These are phyloP conservation scores for Wickerhamiella kurtzmanii DNA, from an alignment of 805 yeast species.

Conservation along the genomic window DNA sequence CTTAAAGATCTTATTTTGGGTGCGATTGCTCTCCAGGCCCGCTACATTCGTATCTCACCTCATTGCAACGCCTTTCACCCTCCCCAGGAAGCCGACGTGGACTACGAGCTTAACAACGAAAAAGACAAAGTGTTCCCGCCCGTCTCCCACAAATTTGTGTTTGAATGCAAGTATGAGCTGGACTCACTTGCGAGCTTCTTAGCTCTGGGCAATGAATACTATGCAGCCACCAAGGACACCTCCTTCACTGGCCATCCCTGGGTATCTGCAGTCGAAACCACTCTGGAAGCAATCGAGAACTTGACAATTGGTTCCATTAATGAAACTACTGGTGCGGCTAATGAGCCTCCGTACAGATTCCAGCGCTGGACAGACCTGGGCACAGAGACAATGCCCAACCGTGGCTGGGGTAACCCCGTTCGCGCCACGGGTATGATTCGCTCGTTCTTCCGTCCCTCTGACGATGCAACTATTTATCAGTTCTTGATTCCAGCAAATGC, in stretches of 20 bases:
- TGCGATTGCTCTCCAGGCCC: conserved; percentile 69
- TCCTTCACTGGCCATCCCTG: conserved; percentile 38
- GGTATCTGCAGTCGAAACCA: conserved; percentile 44
- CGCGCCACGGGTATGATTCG: conserved; percentile 57
- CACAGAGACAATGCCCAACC: conserved; percentile 64
- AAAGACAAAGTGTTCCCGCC: conserved; percentile 51
- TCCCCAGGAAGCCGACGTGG: conserved; percentile 33
- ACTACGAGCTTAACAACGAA: conserved; percentile 5
- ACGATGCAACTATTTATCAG: conserved; percentile 71
- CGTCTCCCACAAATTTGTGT: conserved; percentile 59
- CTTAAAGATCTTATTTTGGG: conserved; percentile 50
- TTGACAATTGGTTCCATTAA: conserved; percentile 31
- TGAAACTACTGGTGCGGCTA: conserved; percentile 31
- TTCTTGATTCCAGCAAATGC: conserved; percentile 80
- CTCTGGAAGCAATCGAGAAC: conserved; percentile 26
- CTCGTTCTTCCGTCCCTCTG: conserved; percentile 79
- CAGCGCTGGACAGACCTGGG: conserved; percentile 63
- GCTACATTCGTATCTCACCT: conserved; percentile 47
- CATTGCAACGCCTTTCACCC: conserved; percentile 91
- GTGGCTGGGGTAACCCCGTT: conserved; percentile 78
- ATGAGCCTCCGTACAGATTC: conserved; percentile 47
- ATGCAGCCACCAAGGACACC: conserved; percentile 31
- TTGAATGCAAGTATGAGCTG: conserved; percentile 82
- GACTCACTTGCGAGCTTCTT: conserved; percentile 77
- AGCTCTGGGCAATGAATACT: conserved; percentile 61